phyloP scores from a whole-genome alignment of 192 early-diverging fungal genomes.

The Entophlyctis luteolus region DNA sequence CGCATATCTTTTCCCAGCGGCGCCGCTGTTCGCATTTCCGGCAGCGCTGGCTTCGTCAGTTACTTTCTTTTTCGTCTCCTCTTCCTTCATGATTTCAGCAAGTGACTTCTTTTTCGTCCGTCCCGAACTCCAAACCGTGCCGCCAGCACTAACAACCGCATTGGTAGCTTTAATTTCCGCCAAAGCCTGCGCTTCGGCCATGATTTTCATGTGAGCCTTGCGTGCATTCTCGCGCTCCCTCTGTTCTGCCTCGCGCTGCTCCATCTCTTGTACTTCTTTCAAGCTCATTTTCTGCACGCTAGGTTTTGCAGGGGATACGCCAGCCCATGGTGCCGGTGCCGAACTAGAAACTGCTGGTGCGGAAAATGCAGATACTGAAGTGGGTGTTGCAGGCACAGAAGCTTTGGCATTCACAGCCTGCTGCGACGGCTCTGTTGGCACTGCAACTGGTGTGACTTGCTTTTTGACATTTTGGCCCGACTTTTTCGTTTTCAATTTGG shows the following conservation, averaged over 20 bases:
- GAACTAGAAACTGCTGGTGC: conserved; percentile 4
- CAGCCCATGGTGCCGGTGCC: conserved; percentile 28
- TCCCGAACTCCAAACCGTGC: conserved; percentile 23
- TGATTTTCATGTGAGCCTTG: conserved; percentile 33
- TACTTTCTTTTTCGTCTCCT: conserved; percentile 35
- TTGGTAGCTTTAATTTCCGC: conserved; percentile 33
- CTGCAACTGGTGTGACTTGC: not conserved
- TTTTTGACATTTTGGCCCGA: conserved; percentile 12
- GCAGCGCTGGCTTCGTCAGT: conserved; percentile 28
- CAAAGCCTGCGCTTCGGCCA: conserved; percentile 38
- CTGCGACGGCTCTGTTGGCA: not conserved
- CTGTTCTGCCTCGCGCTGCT: conserved; percentile 30
- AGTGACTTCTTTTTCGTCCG: conserved; percentile 29
- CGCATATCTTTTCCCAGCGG: conserved; percentile 45
- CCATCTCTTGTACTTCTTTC: conserved; percentile 53
- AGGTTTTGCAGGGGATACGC: conserved; percentile 2
- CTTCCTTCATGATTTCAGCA: conserved; percentile 52
- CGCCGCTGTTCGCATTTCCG: not conserved
- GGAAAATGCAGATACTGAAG: not conserved
- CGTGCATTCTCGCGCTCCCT: conserved; percentile 32
- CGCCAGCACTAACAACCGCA: conserved; percentile 5
- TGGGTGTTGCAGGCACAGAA: not conserved
- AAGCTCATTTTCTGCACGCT: conserved; percentile 46
- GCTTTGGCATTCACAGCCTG: not conserved
- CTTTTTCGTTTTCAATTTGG: conserved; percentile 6